These are phyloP conservation scores for Cercospora nicotianae DNA, from an alignment of 2,329 filamentous ascomycete species.

Conservation along the genomic window DNA sequence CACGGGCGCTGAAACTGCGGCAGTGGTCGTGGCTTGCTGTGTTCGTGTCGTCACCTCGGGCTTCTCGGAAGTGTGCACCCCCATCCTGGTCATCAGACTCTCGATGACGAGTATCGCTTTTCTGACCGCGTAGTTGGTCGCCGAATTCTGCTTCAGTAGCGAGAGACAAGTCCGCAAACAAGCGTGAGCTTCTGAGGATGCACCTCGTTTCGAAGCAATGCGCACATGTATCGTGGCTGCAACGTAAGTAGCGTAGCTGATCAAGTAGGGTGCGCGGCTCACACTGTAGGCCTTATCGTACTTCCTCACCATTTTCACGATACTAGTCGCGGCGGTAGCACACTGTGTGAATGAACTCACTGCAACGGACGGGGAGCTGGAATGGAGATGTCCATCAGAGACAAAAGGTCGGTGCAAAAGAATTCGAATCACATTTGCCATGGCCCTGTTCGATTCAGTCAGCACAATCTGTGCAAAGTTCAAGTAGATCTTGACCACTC, in stretches of 20 bases:
- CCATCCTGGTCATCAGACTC: slow-evolving; percentile 49
- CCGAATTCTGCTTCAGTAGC: slow-evolving; percentile 52
- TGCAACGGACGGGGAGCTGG: slow-evolving; percentile 42
- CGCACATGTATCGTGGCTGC: slow-evolving; percentile 55
- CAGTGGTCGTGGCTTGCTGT: not conserved
- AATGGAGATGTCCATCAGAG: slow-evolving; percentile 52
- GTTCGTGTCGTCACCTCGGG: not conserved
- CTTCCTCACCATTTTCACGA: slow-evolving; percentile 46
- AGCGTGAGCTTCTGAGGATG: slow-evolving; percentile 43
- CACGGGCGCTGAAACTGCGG: not conserved
- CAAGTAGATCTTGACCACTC: not conserved
- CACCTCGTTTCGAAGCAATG: slow-evolving; percentile 50
- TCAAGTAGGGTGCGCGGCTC: slow-evolving; percentile 52
- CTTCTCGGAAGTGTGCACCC: slow-evolving; percentile 32
- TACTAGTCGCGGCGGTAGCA: slow-evolving; percentile 49
- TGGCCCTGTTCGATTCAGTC: slow-evolving; percentile 29
- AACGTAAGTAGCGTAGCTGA: slow-evolving; percentile 59
- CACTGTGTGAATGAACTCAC: slow-evolving; percentile 49
- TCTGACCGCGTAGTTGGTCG: slow-evolving; percentile 53
- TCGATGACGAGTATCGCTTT: slow-evolving; percentile 50
- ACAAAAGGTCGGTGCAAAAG: slow-evolving; percentile 57
- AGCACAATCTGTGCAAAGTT: not conserved
- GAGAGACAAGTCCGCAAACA: slow-evolving; percentile 49
- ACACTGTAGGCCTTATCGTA: slow-evolving; percentile 52
- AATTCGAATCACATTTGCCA: slow-evolving; percentile 55